Evolutionary conservation across 371 early-diverging fungal species (phyloP).

Genomic region (Nematocida sp.): DNA sequence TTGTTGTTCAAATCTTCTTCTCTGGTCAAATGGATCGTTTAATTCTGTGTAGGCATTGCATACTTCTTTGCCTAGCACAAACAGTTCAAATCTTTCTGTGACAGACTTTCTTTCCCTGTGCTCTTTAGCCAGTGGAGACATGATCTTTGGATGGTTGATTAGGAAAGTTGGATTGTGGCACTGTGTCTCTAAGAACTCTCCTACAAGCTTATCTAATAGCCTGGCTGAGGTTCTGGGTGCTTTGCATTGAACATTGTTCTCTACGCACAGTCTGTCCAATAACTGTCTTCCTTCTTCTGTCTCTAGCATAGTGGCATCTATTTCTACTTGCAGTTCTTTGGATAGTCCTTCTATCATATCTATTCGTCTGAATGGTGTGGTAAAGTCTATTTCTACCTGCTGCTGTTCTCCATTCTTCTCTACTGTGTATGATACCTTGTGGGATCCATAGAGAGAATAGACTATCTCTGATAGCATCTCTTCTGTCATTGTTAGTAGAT

Average conservation of each 20-base stretch:
- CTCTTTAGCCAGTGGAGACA: slow-evolving; percentile 96
- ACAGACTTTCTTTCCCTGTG: slow-evolving; percentile 80
- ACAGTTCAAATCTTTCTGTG: slow-evolving; percentile 96
- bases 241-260: slow-evolving; percentile 80
- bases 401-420: slow-evolving; percentile 67
- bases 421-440: slow-evolving; percentile 82
- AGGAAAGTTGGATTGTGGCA: slow-evolving; percentile 94
- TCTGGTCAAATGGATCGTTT: slow-evolving; percentile 93
- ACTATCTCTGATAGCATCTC: slow-evolving; percentile 81
- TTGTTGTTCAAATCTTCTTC: slow-evolving; percentile 89
- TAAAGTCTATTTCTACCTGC: slow-evolving; percentile 78
- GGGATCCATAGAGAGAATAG: slow-evolving; percentile 74
- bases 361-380: slow-evolving; percentile 87
- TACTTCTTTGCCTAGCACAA: slow-evolving; percentile 95
- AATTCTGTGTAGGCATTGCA: slow-evolving; percentile 95
- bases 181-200: slow-evolving; percentile 85
- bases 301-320: slow-evolving; percentile 74
- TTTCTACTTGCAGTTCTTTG: slow-evolving; percentile 72
- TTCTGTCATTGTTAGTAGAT: slow-evolving; percentile 89
- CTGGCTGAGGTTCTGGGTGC: slow-evolving; percentile 87
- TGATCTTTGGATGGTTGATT: slow-evolving; percentile 89
- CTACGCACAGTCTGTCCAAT: slow-evolving; percentile 77
- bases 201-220: slow-evolving; percentile 92
- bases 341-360: slow-evolving; percentile 85
- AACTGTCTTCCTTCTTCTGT: slow-evolving; percentile 74